A percentile compares a stretch with the other conserved stretches of the same genome.
These are phyloP conservation scores for Fomitopsis schrenkii DNA, from an alignment of 1,284 basidiomycete genomes.

Conservation along the genomic window DNA sequence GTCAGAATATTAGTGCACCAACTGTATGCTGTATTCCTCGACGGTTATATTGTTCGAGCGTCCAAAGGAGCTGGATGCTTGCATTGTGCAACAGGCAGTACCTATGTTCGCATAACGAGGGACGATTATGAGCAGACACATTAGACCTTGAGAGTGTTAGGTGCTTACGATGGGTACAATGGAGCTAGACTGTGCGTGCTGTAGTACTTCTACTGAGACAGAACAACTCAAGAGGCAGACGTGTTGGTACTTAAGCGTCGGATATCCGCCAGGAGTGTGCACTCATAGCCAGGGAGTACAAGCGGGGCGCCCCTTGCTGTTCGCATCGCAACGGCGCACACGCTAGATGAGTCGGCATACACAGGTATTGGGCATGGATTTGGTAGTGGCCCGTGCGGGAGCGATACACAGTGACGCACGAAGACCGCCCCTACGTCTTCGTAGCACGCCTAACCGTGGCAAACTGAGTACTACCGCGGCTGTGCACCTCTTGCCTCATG, in stretches of 20 bases:
- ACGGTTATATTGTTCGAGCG: too few relatives aligned
- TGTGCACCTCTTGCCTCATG: not conserved
- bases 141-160: too few relatives aligned
- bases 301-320: not conserved
- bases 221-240: not conserved
- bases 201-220: not conserved
- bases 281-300: not conserved
- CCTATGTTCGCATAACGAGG: too few relatives aligned
- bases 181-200: too few relatives aligned
- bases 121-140: too few relatives aligned
- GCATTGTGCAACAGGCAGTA: too few relatives aligned
- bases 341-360: not conserved
- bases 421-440: not conserved
- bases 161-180: not conserved
- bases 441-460: not conserved
- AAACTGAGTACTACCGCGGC: not conserved
- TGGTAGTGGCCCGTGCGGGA: not conserved
- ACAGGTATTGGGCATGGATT: not conserved
- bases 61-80: too few relatives aligned
- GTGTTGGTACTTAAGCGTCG: not conserved
- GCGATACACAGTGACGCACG: not conserved
- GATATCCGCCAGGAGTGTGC: not conserved
- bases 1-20: too few relatives aligned
- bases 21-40: too few relatives aligned
- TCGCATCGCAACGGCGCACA: not conserved